A percentile compares a stretch with the other conserved stretches of the same genome.
These are phyloP conservation scores for Elaeagnus macrophylla DNA, from an alignment of 306 rosid genomes.

Conservation along the genomic window DNA sequence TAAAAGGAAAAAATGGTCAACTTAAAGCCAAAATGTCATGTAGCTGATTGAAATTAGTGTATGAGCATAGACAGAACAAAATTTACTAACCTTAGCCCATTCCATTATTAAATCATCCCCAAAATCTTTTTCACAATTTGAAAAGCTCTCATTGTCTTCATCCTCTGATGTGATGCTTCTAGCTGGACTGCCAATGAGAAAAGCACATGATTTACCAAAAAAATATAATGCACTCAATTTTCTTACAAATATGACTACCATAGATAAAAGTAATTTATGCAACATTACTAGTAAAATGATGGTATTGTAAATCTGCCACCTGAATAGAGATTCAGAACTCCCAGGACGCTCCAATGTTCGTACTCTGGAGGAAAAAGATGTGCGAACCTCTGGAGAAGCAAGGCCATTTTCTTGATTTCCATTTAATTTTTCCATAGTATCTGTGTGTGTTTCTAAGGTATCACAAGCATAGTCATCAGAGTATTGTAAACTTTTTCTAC, in stretches of 20 bases:
- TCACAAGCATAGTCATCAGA: conserved; percentile 41
- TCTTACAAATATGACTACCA: conserved; percentile 8
- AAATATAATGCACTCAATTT: conserved; percentile 5
- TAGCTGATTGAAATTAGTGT: conserved; percentile 8
- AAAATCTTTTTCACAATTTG: conserved; percentile 46
- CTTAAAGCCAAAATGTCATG: conserved; percentile 21
- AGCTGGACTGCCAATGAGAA: conserved; percentile 87
- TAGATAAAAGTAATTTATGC: conserved; percentile 11
- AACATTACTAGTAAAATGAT: background rate
- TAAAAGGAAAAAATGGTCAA: conserved; percentile 17
- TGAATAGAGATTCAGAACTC: conserved; percentile 73
- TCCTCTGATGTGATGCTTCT: conserved; percentile 79
- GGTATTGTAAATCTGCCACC: conserved; percentile 39
- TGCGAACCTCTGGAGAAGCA: conserved; percentile 41
- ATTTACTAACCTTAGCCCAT: conserved; percentile 84
- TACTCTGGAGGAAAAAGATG: conserved; percentile 33
- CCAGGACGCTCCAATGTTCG: conserved; percentile 39
- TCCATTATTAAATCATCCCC: conserved; percentile 56
- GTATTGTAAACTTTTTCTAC: conserved; percentile 31
- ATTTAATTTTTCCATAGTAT: conserved; percentile 36
- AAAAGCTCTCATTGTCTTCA: conserved; percentile 54
- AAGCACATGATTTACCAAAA: conserved; percentile 28
- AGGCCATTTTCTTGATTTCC: conserved; percentile 41
- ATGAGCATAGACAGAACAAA: conserved; percentile 18
- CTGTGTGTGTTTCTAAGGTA: conserved; percentile 30